Percentiles rank a stretch among this genome's conserved stretches.
Conservation (phyloP, 352 stramenopile genomes). For the Pythium dissotocum region DNA sequence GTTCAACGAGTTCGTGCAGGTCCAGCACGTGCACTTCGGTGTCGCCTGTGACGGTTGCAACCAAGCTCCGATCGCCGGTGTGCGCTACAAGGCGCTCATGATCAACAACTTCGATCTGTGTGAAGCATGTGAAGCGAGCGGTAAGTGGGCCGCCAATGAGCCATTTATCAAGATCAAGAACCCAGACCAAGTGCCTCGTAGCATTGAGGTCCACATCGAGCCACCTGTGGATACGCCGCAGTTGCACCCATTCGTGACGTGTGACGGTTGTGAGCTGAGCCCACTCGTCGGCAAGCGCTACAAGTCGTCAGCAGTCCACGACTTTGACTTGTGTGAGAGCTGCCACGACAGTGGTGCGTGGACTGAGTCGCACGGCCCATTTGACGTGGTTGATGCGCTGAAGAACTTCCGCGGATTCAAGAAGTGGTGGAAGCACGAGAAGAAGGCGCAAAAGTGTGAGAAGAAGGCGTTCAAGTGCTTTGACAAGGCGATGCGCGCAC, state of each 20-base stretch:
- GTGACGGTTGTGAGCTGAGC: conserved; percentile 46
- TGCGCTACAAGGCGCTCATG: conserved; percentile 67
- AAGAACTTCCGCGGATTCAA: conserved; percentile 34
- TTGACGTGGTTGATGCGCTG: conserved; percentile 25
- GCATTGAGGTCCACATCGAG: conserved; percentile 25
- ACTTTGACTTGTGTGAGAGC: conserved; percentile 80
- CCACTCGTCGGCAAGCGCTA: conserved; percentile 69
- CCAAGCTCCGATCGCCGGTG: conserved; percentile 58
- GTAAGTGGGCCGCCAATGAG: conserved; percentile 30
- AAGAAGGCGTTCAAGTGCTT: conserved; percentile 14
- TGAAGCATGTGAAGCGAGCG: conserved; percentile 38
- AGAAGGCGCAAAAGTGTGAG: conserved; percentile 20
- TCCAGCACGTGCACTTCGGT: conserved; percentile 34
- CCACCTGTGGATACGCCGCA: conserved; percentile 6
- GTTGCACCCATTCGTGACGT: conserved; percentile 24
- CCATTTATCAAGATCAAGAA: conserved; percentile 65
- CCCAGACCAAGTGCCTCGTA: conserved; percentile 31
- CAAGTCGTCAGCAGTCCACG: conserved; percentile 67
- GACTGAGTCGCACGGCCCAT: conserved; percentile 52
- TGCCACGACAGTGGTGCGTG: conserved; percentile 56
- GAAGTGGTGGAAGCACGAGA: conserved; percentile 33
- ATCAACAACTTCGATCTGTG: conserved; percentile 73
- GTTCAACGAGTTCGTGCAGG: conserved; percentile 21
- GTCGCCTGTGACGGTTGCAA: conserved; percentile 61
- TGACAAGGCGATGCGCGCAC: conserved; percentile 10